phyloP scores from a whole-genome alignment of 371 early-diverging fungal species.

The Mortierella sp. region DNA sequence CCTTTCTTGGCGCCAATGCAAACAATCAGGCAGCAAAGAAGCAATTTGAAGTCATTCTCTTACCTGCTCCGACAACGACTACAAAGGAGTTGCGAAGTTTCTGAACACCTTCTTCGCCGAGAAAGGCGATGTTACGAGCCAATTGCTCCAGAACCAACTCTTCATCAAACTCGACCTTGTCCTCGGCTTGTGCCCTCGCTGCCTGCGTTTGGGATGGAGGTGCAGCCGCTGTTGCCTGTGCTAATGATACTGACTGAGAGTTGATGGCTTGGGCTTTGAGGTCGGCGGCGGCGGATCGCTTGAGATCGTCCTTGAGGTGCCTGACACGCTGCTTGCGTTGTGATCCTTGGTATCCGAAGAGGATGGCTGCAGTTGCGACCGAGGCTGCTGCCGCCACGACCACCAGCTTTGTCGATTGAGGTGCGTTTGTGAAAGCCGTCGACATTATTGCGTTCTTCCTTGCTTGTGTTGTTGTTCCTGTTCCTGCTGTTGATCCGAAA shows the following conservation, averaged over 20 bases:
- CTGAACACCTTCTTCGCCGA: slow-evolving; percentile 46
- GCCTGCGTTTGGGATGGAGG: neutral
- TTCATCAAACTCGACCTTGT: slow-evolving; percentile 31
- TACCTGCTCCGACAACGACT: slow-evolving; percentile 47
- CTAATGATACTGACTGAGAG: neutral
- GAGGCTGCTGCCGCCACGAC: slow-evolving; percentile 44
- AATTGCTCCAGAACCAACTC: slow-evolving; percentile 45
- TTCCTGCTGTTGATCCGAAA: neutral
- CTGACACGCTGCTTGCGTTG: slow-evolving; percentile 20
- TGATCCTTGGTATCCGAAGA: slow-evolving; percentile 42
- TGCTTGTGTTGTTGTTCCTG: neutral
- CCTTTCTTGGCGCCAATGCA: too few relatives aligned
- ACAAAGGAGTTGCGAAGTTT: slow-evolving; percentile 50
- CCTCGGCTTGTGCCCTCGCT: neutral
- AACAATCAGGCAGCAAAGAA: too few relatives aligned
- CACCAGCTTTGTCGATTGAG: slow-evolving; percentile 41
- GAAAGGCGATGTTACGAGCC: slow-evolving; percentile 46
- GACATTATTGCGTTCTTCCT: neutral
- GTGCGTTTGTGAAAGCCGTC: neutral
- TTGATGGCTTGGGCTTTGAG: neutral
- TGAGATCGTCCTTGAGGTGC: slow-evolving; percentile 16
- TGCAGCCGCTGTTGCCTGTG: neutral
- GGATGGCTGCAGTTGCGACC: slow-evolving; percentile 36
- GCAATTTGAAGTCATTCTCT: neutral
- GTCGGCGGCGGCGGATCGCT: neutral